Evolutionary conservation across 1,139 yeast species (phyloP), one percentile per base, ranked within the genome.

Genomic region (Pichia sp.): DNA sequence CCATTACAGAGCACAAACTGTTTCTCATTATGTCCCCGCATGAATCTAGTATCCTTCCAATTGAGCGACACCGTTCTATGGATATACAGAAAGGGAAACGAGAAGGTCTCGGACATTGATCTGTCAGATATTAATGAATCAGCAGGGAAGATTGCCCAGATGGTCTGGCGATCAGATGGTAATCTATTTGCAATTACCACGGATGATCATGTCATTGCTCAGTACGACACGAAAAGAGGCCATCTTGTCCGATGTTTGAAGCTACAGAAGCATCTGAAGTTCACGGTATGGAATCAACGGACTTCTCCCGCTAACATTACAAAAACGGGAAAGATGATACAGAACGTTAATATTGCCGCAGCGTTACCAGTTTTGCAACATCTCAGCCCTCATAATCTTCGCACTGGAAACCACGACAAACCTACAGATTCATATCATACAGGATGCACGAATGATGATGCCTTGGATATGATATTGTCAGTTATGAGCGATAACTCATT

Each of bases 61-160:
- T 37, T 51, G 22, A 44, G 43, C 30, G 47, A 50, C 12, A 45
- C 43, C 14, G 50, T 53, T 2, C 32, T 58, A 13, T 51, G 54
- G 53, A 42, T 54, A 7, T 55, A 52, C 29, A 66, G 75, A 48
- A 56, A 61, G 35, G 70, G 63, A 45, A 71, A 76, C 9, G 62
- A 72, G 27, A 66, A 74, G 67, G 75, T 72, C n/a, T 74, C 72
- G 55, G 62, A 75, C 19, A 52, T 71, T 5, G 51, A 51, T 28
- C n/a, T 47, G 14, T 21, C 32, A n/a, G n/a, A n/a, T n/a, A n/a
- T n/a, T n/a, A n/a, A n/a, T n/a, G n/a, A n/a, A n/a, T n/a, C n/a
- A 32, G 63, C 60, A 5, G 21, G 3, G 41, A 48, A 6, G 47
- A 42, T 22, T n/a, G n/a, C n/a, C n/a, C n/a, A n/a, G n/a, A n/a